These are phyloP conservation scores for Salvia rosmarinus DNA, from an alignment of 257 asterid genomes.

Conservation along the genomic window DNA sequence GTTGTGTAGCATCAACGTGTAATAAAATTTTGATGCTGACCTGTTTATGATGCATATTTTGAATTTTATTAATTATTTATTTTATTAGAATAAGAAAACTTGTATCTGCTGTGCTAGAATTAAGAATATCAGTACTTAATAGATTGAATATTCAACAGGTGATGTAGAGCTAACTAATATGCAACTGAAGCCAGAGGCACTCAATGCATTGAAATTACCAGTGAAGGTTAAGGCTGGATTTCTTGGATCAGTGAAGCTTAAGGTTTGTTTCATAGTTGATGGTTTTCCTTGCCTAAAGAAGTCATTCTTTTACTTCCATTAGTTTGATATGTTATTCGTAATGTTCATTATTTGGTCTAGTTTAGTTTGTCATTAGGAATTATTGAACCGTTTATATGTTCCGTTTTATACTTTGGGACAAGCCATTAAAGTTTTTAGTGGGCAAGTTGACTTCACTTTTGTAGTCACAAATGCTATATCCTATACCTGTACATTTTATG, in stretches of 20 bases:
- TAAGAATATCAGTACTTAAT: conserved; percentile 21
- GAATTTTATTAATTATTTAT: background rate
- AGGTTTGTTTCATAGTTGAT: conserved; percentile 61
- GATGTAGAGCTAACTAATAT: conserved; percentile 92
- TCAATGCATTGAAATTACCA: conserved; percentile 94
- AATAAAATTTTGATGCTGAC: background rate
- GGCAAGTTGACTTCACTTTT: background rate
- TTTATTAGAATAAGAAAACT: background rate
- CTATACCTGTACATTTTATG: background rate
- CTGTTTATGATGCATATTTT: background rate
- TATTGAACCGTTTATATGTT: background rate
- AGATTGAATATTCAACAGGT: conserved; percentile 52
- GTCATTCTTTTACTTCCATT: conserved; percentile 25
- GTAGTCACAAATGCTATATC: background rate
- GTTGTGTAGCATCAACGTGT: background rate
- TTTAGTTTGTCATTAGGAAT: background rate
- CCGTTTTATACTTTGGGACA: background rate
- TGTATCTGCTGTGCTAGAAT: background rate
- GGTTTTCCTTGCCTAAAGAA: conserved; percentile 18
- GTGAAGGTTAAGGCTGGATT: conserved; percentile 98
- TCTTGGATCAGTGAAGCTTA: conserved; percentile 95
- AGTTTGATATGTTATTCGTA: conserved; percentile 15
- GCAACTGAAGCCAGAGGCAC: conserved; percentile 99
- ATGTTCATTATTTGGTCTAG: conserved; percentile 21
- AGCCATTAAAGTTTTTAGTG: background rate